Evolutionary conservation across 2,329 filamentous ascomycete genomes (phyloP).

Genomic region (Berkeleyomyces rouxiae): DNA sequence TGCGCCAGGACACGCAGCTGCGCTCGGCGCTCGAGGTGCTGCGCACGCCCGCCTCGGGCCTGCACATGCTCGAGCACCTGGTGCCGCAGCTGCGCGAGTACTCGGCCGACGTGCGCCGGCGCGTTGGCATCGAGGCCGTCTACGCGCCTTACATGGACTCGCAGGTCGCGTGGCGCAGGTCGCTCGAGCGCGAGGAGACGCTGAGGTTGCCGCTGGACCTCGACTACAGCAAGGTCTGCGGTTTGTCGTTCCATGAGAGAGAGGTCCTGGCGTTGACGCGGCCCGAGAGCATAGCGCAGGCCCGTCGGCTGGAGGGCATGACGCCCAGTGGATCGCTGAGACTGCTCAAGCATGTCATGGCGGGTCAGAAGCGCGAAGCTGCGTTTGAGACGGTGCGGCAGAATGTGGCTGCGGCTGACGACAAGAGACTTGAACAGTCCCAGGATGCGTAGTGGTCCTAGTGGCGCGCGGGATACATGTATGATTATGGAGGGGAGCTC

Average conservation of each 20-base stretch:
- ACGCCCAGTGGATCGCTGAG: conserved; percentile 43
- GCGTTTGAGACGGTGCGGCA: conserved; percentile 7
- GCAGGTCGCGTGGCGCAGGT: conserved; percentile 48
- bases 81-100: conserved; percentile 42
- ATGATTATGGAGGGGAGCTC: neutral
- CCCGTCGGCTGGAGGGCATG: conserved; percentile 68
- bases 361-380: conserved; percentile 7
- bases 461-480: neutral
- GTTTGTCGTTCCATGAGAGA: conserved; percentile 67
- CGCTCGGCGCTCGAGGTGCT: conserved; percentile 69
- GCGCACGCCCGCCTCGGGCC: conserved; percentile 42
- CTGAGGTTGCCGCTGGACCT: conserved; percentile 55
- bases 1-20: conserved; percentile 47
- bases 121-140: conserved; percentile 64
- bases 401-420: neutral
- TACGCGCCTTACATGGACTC: conserved; percentile 76
- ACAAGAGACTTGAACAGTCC: neutral
- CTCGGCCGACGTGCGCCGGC: conserved; percentile 40
- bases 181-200: conserved; percentile 60
- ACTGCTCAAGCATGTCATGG: conserved; percentile 43
- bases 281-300: conserved; percentile 80
- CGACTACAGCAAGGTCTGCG: conserved; percentile 57
- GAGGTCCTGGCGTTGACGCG: conserved; percentile 49
- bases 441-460: neutral
- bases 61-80: conserved; percentile 38